Conservation (phyloP, 306 rosid species). For the barrel medic (Medicago truncatula) region DNA sequence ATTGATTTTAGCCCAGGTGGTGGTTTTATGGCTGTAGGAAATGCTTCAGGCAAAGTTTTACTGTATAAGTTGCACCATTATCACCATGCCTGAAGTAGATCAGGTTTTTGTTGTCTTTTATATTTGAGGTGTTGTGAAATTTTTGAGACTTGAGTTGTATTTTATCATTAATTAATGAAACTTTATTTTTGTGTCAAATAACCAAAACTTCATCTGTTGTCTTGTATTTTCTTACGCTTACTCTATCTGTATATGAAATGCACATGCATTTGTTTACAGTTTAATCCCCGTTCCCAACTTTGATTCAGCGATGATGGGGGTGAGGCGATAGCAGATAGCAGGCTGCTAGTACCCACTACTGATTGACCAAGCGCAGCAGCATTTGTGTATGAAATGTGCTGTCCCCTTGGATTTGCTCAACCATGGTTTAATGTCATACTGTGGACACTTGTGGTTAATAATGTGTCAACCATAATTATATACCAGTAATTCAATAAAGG, state of each 20-base stretch:
- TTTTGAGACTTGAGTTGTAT: conserved; percentile 33
- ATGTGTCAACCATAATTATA: no score
- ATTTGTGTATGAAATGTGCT: no score
- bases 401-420: no score
- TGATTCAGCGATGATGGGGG: not conserved
- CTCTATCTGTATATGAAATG: not conserved
- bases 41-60: conserved; percentile 73
- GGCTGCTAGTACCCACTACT: not conserved
- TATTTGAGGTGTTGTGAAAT: not conserved
- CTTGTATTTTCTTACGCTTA: not conserved
- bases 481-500: no score
- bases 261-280: not conserved
- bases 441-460: no score
- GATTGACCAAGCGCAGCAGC: not conserved
- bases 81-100: conserved; percentile 46
- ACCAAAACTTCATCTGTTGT: not conserved
- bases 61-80: conserved; percentile 61
- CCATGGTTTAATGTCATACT: no score
- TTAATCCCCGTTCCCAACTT: not conserved
- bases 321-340: not conserved
- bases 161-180: conserved; percentile 7
- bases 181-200: conserved; percentile 7
- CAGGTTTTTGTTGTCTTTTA: conserved; percentile 18
- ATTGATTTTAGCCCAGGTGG: conserved; percentile 92
- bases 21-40: conserved; percentile 90